Base-by-base conservation (phyloP, 805 yeast genomes). In the Nematodospora valgi region DNA sequence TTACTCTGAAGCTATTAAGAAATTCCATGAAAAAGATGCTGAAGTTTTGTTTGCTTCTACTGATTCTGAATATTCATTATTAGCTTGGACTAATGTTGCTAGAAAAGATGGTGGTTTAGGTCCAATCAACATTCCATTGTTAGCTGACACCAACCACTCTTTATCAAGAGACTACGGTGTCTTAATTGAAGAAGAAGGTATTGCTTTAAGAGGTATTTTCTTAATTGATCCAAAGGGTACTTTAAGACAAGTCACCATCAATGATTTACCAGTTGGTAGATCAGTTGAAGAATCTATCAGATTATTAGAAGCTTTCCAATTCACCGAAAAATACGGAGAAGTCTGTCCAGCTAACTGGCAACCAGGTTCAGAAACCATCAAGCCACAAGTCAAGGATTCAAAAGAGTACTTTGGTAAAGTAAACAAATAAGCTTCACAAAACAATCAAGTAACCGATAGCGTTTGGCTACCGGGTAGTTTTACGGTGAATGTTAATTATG, bases 341-440 rank as follows among this genome's bases (percentile, higher is more conserved):
- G 98, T 91, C 51, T 89, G 97, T 76, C 98, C 98, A 58, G 97
- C 98, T 64, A 93, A 91, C 94, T 91, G 98, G 98, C 64, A 59
- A 48, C 66, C 65, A 47, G 98, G 98, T 73, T 65, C 86, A 45
- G 95, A 86, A 62, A 58, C 91, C 37, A 43, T 86, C 40, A 86
- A 86, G 71, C 79, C 76, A 37, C 91, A 84, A 41, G 95, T 89
- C 43, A 95, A 86, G 53, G 72, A 70, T 35, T 89, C 95, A 70
- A 91, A 91, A 75, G 76, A 78, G 49, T 91, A 87, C 78, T 93
- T 93, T 84, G 82, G 82, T 64, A 82, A 83, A 63, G 86, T 89
- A 48, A 96, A 93, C 68, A 28, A 34, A 28, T 34, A 30, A 34
- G 16, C 11, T 21, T 14, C 13, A n/a, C n/a, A n/a, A n/a, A n/a